Base-by-base conservation (phyloP, 2,329 filamentous ascomycete species). In the Ascochyta lentis region DNA sequence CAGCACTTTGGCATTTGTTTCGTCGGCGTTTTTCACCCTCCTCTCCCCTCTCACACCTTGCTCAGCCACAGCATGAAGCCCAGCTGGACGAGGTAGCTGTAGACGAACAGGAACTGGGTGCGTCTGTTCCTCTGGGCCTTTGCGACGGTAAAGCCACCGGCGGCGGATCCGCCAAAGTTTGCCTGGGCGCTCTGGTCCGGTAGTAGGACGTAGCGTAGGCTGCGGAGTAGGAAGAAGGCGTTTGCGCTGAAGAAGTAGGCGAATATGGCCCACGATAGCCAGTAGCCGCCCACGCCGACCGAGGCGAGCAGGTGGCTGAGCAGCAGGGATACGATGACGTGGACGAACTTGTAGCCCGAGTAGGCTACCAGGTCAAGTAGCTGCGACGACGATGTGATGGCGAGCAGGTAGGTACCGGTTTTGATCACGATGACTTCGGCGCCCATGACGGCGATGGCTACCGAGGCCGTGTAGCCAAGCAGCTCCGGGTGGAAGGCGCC, bases 261-360 rank as follows among this genome's bases (percentile, higher is more conserved):
- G 73, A 99, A 99, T 52, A 96, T 84, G 8, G 84, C 79, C 93
- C 94, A 98, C 67, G 92, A 91, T 48, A 92, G 81, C 91, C 90
- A 96, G 50, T 92, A 90, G 45, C 93, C 89, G 2, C 92, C 95
- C 22, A 94, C 90, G 68, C 88, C 86, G 40, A 92, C 89, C 12
- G 87, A 86, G 5, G 59, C 52, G 10, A 67, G 60, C 16, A 75
- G 44, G 76, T 96, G 91, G 15, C 91, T 88, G 16, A 94, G 79
- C 12, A 90, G 84, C 59, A 98, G 86, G 0, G 93, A 97, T 45
- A 91, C 84, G 58, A 99, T 99, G 65, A 97, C 92, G 29, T 94
- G 95, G 26, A 99, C 94, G 71, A 99, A 99, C 77, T 99, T 99
- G 80, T 99, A 99, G 19, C 96, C 96, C 2, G 90, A 94, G 79